phyloP scores from a whole-genome alignment of 2,329 filamentous ascomycete species.

The Akanthomyces lecanii region DNA sequence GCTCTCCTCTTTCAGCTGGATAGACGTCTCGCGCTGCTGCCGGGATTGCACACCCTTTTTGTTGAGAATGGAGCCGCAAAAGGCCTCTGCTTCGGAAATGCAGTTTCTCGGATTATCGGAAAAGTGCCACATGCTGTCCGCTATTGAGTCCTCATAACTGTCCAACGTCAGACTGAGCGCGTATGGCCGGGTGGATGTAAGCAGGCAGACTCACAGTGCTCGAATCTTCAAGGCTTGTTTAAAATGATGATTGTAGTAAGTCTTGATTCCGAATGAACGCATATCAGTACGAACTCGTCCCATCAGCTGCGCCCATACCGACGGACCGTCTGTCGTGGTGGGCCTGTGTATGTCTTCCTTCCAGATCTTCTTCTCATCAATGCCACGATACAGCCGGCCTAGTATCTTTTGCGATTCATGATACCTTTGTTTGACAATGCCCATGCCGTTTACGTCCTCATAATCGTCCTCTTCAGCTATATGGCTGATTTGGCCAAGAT shows the following conservation, averaged over 20 bases:
- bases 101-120: slow-evolving; percentile 42
- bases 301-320: slow-evolving; percentile 44
- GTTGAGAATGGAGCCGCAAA: slow-evolving; percentile 51
- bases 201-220: slow-evolving; percentile 36
- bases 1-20: slow-evolving; percentile 49
- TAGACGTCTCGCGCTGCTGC: slow-evolving; percentile 48
- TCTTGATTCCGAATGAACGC: slow-evolving; percentile 19
- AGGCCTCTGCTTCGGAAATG: slow-evolving; percentile 50
- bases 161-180: slow-evolving; percentile 26
- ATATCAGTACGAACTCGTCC: slow-evolving; percentile 23
- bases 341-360: slow-evolving; percentile 40
- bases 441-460: slow-evolving; percentile 39
- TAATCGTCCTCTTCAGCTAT: slow-evolving; percentile 22
- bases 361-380: slow-evolving; percentile 69
- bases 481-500: slow-evolving; percentile 39
- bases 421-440: slow-evolving; percentile 46
- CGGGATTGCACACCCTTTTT: slow-evolving; percentile 44
- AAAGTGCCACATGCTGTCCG: slow-evolving; percentile 37
- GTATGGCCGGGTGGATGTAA: slow-evolving; percentile 35
- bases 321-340: slow-evolving; percentile 25
- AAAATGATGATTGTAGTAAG: slow-evolving; percentile 32
- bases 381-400: slow-evolving; percentile 64
- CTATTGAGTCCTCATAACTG: slow-evolving; percentile 45
- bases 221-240: slow-evolving; percentile 42
- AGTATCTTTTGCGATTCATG: slow-evolving; percentile 67